Percentiles rank a stretch among this genome's conserved stretches.
Conservation (phyloP, 805 yeast genomes). For the Komagataella pastoris region DNA sequence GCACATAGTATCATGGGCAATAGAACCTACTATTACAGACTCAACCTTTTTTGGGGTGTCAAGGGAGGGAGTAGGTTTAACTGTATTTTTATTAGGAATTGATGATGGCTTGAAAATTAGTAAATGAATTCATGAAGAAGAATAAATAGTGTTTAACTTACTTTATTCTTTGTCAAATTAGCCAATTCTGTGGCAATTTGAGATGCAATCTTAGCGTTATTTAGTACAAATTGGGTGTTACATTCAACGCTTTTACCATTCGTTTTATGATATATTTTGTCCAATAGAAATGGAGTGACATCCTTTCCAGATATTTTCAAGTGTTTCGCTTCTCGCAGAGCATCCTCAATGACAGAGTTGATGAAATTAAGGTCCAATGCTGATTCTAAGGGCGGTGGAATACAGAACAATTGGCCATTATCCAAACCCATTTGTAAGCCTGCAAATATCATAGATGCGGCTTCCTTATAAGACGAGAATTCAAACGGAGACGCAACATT, state of each 20-base stretch:
- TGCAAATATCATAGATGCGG: conserved; percentile 47
- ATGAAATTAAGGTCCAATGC: conserved; percentile 47
- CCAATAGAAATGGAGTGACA: conserved; percentile 65
- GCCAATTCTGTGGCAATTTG: conserved; percentile 46
- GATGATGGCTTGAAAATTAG: not conserved
- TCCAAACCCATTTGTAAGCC: conserved; percentile 36
- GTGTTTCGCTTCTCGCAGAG: conserved; percentile 39
- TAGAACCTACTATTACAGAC: conserved; percentile 52
- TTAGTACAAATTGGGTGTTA: conserved; percentile 63
- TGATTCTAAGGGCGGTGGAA: conserved; percentile 61
- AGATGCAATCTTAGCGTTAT: conserved; percentile 62
- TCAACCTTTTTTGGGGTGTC: conserved; percentile 1
- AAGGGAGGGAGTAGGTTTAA: not conserved
- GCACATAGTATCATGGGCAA: conserved; percentile 65
- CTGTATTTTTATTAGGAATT: not conserved
- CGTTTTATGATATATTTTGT: conserved; percentile 53
- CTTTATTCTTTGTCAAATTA: conserved; percentile 1
- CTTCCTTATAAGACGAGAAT: conserved; percentile 36
- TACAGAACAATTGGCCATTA: conserved; percentile 68
- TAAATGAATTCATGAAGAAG: not conserved
- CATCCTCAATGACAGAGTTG: conserved; percentile 39
- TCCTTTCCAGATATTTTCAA: conserved; percentile 54
- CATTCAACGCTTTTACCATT: conserved; percentile 57
- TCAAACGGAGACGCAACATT: conserved; percentile 60
- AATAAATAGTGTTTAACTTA: conserved; percentile 1